phyloP scores from a whole-genome alignment of 108 stramenopile species.

The Ochromonas danica region DNA sequence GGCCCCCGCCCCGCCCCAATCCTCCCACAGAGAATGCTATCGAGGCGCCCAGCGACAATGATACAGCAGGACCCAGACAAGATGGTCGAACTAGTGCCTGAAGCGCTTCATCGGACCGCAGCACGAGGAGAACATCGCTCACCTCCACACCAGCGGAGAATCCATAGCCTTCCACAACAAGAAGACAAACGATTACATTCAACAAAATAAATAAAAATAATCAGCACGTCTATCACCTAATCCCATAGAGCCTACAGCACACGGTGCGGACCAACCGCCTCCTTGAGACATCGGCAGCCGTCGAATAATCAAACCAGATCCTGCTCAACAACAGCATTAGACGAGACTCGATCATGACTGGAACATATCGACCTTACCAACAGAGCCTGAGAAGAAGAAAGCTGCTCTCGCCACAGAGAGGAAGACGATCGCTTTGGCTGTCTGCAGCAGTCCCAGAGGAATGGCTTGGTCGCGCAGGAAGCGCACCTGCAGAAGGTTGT shows the following conservation, averaged over 20 bases:
- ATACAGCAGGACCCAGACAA: neutral
- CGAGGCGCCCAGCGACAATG: conserved; percentile 84
- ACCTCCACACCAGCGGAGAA: conserved; percentile 76
- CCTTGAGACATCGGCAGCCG: conserved; percentile 63
- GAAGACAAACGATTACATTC: too few species aligned
- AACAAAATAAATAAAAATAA: too few species aligned
- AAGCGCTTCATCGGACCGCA: conserved; percentile 86
- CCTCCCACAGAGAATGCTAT: conserved; percentile 85
- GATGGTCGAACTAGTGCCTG: conserved; percentile 65
- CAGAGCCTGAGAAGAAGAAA: conserved; percentile 70
- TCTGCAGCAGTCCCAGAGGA: conserved; percentile 59
- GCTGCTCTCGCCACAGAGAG: conserved; percentile 72
- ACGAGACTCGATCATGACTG: too few species aligned
- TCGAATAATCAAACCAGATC: conserved; percentile 75
- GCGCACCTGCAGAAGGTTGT: conserved; percentile 36
- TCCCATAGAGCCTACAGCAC: conserved; percentile 75
- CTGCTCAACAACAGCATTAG: conserved; percentile 66
- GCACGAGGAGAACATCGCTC: conserved; percentile 79
- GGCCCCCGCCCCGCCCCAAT: conserved; percentile 79
- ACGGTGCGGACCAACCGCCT: conserved; percentile 72
- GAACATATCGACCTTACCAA: too few species aligned
- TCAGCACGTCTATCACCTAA: conserved; percentile 50
- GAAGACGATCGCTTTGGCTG: conserved; percentile 70
- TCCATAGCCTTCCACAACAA: too few species aligned
- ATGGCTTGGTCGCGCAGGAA: conserved; percentile 34